A percentile compares a stretch with the other conserved stretches of the same genome.
Conservation (phyloP, 2,329 filamentous ascomycete species). For the Sarocladiaceae sp. region DNA sequence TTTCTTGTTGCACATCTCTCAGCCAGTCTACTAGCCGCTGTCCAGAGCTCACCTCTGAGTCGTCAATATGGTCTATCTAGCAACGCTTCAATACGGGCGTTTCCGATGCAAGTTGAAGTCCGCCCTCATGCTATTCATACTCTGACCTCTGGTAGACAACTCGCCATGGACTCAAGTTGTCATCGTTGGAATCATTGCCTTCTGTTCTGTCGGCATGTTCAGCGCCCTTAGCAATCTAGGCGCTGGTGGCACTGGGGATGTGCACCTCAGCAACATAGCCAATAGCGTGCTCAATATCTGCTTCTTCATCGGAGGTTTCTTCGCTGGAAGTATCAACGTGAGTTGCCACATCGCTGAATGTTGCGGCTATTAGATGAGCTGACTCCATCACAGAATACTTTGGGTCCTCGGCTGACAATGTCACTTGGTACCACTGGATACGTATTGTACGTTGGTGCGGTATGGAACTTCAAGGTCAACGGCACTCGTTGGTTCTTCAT, state of each 20-base stretch:
- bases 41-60: no score
- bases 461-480: slow-evolving; percentile 64
- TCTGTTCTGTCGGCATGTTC: slow-evolving; percentile 52
- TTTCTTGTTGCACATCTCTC: no score
- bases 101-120: slow-evolving; percentile 6
- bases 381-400: slow-evolving; percentile 45
- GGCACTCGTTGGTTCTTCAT: slow-evolving; percentile 62
- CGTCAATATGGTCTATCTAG: slow-evolving; percentile 7
- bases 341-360: not conserved
- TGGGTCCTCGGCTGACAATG: slow-evolving; percentile 62
- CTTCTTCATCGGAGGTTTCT: slow-evolving; percentile 58
- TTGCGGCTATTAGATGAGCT: not conserved
- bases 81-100: not conserved
- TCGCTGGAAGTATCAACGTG: slow-evolving; percentile 63
- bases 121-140: no score
- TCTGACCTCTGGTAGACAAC: not conserved
- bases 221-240: slow-evolving; percentile 64
- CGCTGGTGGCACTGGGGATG: slow-evolving; percentile 41
- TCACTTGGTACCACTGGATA: slow-evolving; percentile 69
- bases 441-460: slow-evolving; percentile 63
- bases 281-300: slow-evolving; percentile 65
- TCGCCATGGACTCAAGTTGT: slow-evolving; percentile 16
- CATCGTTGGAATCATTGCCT: slow-evolving; percentile 12
- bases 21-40: no score
- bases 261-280: slow-evolving; percentile 29